These are phyloP conservation scores for Pseudogymnoascus sp. DNA, from an alignment of 2,329 filamentous ascomycete species.

Conservation along the genomic window DNA sequence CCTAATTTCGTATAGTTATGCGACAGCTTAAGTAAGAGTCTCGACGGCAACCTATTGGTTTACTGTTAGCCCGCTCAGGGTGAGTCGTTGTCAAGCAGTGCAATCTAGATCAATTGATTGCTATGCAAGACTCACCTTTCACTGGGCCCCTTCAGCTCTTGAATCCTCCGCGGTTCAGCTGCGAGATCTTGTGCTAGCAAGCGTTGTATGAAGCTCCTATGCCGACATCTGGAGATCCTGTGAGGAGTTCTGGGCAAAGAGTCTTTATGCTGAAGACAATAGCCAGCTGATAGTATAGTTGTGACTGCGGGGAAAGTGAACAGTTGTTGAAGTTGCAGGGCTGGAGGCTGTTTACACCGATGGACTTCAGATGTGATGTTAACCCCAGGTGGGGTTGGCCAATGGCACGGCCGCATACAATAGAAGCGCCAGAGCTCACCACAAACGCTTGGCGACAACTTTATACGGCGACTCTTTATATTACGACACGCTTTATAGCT, in stretches of 20 bases:
- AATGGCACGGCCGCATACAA: conserved; percentile 6
- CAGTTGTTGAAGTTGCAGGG: background rate
- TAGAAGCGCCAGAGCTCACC: conserved; percentile 2
- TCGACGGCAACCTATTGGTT: background rate
- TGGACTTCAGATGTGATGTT: conserved; percentile 7
- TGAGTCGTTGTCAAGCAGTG: background rate
- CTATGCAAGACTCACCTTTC: conserved; percentile 1
- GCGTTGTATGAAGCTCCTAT: conserved; percentile 6
- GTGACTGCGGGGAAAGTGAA: background rate
- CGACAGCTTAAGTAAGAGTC: conserved; percentile 1
- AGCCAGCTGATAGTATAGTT: background rate
- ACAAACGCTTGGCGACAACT: conserved; percentile 2
- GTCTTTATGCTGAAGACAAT: background rate
- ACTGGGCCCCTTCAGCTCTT: conserved; percentile 6
- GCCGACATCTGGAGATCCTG: background rate
- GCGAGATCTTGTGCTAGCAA: conserved; percentile 4
- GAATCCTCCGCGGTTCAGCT: conserved; percentile 2
- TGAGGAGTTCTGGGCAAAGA: background rate
- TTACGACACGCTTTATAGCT: background rate
- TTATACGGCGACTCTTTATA: conserved; percentile 1
- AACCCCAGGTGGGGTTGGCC: conserved; percentile 7
- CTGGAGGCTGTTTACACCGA: conserved; percentile 4
- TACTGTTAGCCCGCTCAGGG: background rate
- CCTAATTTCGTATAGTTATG: conserved; percentile 5
- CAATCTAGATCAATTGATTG: conserved; percentile 2